These are phyloP conservation scores for Suillus subalutaceus DNA, from an alignment of 768 basidiomycete genomes.

Conservation along the genomic window DNA sequence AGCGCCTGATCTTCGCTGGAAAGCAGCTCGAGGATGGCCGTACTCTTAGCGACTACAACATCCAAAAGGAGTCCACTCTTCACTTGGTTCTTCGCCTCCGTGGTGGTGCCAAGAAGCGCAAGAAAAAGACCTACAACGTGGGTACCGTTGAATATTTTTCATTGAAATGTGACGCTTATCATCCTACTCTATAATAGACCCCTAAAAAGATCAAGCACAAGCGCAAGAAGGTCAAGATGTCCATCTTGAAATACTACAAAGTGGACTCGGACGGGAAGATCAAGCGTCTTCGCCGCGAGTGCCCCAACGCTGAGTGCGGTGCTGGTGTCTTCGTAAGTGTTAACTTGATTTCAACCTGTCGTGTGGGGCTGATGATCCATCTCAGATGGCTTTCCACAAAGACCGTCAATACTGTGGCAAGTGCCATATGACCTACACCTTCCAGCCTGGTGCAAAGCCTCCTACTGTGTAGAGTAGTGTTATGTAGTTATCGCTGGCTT, in stretches of 20 bases:
- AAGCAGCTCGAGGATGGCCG: constrained; percentile 99
- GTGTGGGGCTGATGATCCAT: constrained; percentile 18
- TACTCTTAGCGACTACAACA: constrained; percentile 94
- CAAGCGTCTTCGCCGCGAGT: constrained; percentile 98
- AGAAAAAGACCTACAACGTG: constrained; percentile 99
- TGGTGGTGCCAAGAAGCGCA: constrained; percentile 99
- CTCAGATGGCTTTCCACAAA: constrained; percentile 96
- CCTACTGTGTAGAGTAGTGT: constrained; percentile 57
- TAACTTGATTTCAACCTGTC: not conserved
- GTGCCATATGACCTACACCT: constrained; percentile 87
- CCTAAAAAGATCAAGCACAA: constrained; percentile 99
- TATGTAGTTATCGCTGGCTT: not conserved
- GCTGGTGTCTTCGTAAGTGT: constrained; percentile 80
- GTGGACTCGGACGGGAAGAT: constrained; percentile 99
- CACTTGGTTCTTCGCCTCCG: constrained; percentile 97
- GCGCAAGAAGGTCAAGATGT: constrained; percentile 99
- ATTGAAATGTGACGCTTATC: constrained; percentile 13
- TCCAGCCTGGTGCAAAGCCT: constrained; percentile 79
- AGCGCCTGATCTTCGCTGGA: constrained; percentile 98
- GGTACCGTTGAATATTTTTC: constrained; percentile 13
- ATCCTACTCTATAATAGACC: constrained; percentile 52
- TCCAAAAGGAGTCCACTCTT: constrained; percentile 99
- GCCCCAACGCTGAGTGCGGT: constrained; percentile 82
- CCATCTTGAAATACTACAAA: constrained; percentile 99
- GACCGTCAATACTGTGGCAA: constrained; percentile 99